These are phyloP conservation scores for Candida smagusa DNA, from an alignment of 1,139 yeast genomes.

Conservation along the genomic window DNA sequence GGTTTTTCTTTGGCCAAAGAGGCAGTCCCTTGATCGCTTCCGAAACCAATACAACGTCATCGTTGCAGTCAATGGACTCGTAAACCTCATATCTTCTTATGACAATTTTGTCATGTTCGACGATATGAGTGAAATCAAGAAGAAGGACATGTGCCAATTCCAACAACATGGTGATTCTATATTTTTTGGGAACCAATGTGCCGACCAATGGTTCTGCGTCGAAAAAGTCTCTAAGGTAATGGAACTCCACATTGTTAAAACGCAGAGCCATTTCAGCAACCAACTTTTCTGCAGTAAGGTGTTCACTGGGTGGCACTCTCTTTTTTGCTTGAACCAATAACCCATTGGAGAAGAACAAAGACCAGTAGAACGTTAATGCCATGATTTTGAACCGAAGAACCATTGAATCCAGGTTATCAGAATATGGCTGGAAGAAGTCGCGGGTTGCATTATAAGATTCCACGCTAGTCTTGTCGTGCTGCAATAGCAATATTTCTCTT, in stretches of 20 bases:
- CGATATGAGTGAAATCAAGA: conserved; percentile 12
- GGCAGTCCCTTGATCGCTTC: not conserved
- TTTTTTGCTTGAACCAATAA: conserved; percentile 2
- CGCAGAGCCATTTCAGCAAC: conserved; percentile 11
- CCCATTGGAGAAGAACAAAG: conserved; percentile 16
- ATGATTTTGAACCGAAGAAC: conserved; percentile 23
- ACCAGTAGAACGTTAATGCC: conserved; percentile 19
- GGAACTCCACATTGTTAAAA: conserved; percentile 9
- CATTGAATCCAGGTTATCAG: conserved; percentile 30
- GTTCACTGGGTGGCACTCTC: conserved; percentile 6
- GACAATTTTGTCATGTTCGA: conserved; percentile 8
- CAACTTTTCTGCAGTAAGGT: conserved; percentile 9
- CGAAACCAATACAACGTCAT: conserved; percentile 1
- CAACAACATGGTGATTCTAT: conserved; percentile 10
- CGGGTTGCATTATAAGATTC: conserved; percentile 6
- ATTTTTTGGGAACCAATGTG: conserved; percentile 7
- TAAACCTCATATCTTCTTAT: conserved; percentile 4
- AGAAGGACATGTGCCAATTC: conserved; percentile 12
- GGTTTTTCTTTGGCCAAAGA: conserved; percentile 10
- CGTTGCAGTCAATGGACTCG: not conserved
- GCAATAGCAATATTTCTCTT: conserved; percentile 24
- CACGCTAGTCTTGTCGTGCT: conserved; percentile 14
- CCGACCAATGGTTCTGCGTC: conserved; percentile 1
- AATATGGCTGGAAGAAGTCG: conserved; percentile 6
- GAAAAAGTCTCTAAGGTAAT: conserved; percentile 12